Evolutionary conservation across 257 asterid species (phyloP).

Genomic region (Scutellaria galericulata): DNA sequence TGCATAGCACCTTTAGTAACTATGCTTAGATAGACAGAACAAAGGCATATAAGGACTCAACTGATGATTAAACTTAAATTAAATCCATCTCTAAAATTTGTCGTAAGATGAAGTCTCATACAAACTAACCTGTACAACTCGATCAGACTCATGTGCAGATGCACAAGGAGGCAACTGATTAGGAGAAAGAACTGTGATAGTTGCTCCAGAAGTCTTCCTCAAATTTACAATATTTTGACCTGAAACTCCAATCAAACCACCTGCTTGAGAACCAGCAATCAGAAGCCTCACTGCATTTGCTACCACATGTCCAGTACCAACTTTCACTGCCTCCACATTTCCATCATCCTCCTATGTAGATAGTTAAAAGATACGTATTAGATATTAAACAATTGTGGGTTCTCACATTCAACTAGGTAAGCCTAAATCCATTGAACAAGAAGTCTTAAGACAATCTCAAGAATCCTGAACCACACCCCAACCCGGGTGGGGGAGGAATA

Average conservation of each 20-base stretch:
- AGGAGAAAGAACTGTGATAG: conserved; percentile 81
- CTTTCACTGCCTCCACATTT: conserved; percentile 60
- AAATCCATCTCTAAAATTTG: background rate
- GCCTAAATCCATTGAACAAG: conserved; percentile 19
- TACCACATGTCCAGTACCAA: conserved; percentile 82
- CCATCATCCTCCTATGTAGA: conserved; percentile 70
- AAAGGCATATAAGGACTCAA: background rate
- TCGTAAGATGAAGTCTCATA: conserved; percentile 11
- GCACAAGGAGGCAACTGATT: conserved; percentile 95
- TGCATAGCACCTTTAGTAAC: no score
- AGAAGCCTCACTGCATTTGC: conserved; percentile 87
- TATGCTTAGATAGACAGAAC: background rate
- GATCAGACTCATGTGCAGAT: conserved; percentile 91
- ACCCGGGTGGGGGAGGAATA: no score
- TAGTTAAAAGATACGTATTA: conserved; percentile 2
- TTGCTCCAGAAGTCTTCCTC: conserved; percentile 85
- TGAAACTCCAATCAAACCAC: conserved; percentile 87
- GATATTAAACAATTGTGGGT: background rate
- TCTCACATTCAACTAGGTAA: conserved; percentile 11
- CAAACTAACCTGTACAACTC: conserved; percentile 84
- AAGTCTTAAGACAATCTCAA: background rate
- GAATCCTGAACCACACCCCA: background rate
- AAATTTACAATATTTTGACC: conserved; percentile 92
- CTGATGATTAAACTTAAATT: background rate
- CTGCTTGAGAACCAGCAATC: conserved; percentile 97